Percentiles rank a stretch among this genome's conserved stretches.
Evolutionary conservation across 2,329 filamentous ascomycete species (phyloP).

Genomic region (Fusarium sp.): DNA sequence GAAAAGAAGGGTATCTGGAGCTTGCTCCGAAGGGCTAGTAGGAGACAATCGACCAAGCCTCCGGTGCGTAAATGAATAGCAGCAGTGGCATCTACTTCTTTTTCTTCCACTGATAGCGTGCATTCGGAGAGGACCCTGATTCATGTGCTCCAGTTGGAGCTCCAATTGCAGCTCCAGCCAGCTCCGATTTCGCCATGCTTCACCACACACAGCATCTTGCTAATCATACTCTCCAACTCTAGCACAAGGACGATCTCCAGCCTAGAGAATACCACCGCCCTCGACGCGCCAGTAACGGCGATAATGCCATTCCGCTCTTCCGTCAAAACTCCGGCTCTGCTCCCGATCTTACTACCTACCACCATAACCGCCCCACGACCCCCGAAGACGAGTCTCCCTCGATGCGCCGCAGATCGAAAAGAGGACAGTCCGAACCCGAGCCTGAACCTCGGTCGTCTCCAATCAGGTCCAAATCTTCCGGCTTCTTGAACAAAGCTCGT

Average conservation of each 20-base stretch:
- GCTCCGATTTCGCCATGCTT: constrained; percentile 21
- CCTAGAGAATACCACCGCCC: constrained; percentile 34
- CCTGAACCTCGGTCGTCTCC: constrained; percentile 29
- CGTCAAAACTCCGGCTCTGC: constrained; percentile 49
- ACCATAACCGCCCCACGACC: constrained; percentile 31
- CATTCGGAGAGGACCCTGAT: too few species aligned
- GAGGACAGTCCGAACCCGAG: constrained; percentile 48
- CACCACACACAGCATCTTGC: constrained; percentile 3
- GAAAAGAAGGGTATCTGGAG: constrained; percentile 58
- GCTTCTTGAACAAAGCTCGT: constrained; percentile 27
- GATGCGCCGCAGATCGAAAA: constrained; percentile 54
- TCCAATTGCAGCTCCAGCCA: constrained; percentile 2
- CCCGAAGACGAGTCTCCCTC: constrained; percentile 34
- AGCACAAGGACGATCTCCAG: constrained; percentile 29
- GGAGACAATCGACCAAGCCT: constrained; percentile 34
- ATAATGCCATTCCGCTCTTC: constrained; percentile 15
- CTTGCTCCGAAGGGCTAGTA: constrained; percentile 58
- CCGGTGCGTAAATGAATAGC: constrained; percentile 31
- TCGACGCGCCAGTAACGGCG: constrained; percentile 35
- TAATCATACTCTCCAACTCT: constrained; percentile 11
- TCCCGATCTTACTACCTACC: constrained; percentile 43
- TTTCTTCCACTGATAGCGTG: not conserved
- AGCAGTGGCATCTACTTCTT: not conserved
- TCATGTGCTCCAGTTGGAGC: constrained; percentile 2
- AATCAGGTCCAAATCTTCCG: constrained; percentile 29